Evolutionary conservation across 768 basidiomycete species (phyloP).

Genomic region (Russula ochroleuca): DNA sequence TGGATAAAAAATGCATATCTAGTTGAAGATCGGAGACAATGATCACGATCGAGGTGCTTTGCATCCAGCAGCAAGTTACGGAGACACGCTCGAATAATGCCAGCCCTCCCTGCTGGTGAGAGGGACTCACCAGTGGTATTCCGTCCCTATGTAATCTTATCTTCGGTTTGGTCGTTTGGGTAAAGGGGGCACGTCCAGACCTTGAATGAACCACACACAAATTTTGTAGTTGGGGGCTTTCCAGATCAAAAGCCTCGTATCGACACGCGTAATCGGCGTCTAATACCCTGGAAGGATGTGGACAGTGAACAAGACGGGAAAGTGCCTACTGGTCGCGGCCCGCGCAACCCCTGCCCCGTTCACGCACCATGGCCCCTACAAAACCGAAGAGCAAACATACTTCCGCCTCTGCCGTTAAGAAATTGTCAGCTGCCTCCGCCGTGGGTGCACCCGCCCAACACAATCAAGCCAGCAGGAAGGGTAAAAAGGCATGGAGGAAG

Average conservation of each 20-base stretch:
- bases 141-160: neutral
- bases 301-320: neutral
- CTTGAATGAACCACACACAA: neutral
- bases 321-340: neutral
- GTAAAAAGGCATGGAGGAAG: slow-evolving; percentile 93
- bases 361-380: slow-evolving; percentile 9
- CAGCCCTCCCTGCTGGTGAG: neutral
- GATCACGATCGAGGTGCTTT: neutral
- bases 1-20: neutral
- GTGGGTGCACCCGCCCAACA: slow-evolving; percentile 58
- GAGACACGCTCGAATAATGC: neutral
- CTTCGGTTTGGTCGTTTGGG: neutral
- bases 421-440: slow-evolving; percentile 10
- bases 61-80: neutral
- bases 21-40: neutral
- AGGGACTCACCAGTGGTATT: slow-evolving; percentile 3
- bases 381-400: slow-evolving; percentile 2
- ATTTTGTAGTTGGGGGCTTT: neutral
- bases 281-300: neutral
- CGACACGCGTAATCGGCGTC: slow-evolving; percentile 4
- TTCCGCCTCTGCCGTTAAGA: neutral
- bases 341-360: neutral
- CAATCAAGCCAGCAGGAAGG: slow-evolving; percentile 74
- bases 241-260: neutral
- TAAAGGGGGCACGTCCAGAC: slow-evolving; percentile 1